Evolutionary conservation across 2,329 filamentous ascomycete species (phyloP), one percentile per base, ranked within the genome.

Genomic region (Fusarium nelsonii): DNA sequence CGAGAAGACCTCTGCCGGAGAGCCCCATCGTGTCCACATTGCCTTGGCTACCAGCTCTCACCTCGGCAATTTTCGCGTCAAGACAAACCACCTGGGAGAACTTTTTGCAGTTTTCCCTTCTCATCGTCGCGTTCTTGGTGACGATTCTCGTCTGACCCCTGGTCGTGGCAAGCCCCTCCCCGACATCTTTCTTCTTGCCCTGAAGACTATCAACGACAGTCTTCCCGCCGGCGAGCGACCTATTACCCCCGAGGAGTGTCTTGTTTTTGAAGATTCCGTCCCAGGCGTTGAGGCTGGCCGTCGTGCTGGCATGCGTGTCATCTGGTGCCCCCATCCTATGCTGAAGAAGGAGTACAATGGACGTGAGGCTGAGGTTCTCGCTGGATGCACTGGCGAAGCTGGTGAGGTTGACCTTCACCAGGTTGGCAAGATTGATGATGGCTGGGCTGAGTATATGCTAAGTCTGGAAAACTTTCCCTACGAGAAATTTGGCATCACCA

Each of bases 211-310:
- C 78, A 99, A 99, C 80, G 87, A 88, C 43, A 88, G 88, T 16
- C 83, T 97, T 8, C 82, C 84, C 0, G 81, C 84, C 5, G 88
- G 88, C 39, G 89, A 91, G 52, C 82, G 85, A 69, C 82, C 87
- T 62, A 90, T 99, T 67, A 84, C 77, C 55, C 93, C 94, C 0
- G 91, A 92, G 71, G 95, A 98, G 80, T 98, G 96, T 77, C 84
- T 99, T 16, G 96, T 98, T 0, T 98, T 99, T 74, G 96, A 99
- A 81, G 96, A 99, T 79, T 93, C 91, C 45, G 94, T 98, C 2
- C 93, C 94, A 0, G 96, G 96, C 6, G 93, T 97, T 4, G 96
- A 99, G 81, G 89, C 93, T 3, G 96, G 94, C 6, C 85, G 96
- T 54, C 88, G 96, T 70, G 96, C 96, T 0, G 95, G 95, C 0